Percentiles rank a stretch among this genome's conserved stretches.
phyloP scores from a whole-genome alignment of 2,329 filamentous ascomycete species.

The Aspergillus persii region DNA sequence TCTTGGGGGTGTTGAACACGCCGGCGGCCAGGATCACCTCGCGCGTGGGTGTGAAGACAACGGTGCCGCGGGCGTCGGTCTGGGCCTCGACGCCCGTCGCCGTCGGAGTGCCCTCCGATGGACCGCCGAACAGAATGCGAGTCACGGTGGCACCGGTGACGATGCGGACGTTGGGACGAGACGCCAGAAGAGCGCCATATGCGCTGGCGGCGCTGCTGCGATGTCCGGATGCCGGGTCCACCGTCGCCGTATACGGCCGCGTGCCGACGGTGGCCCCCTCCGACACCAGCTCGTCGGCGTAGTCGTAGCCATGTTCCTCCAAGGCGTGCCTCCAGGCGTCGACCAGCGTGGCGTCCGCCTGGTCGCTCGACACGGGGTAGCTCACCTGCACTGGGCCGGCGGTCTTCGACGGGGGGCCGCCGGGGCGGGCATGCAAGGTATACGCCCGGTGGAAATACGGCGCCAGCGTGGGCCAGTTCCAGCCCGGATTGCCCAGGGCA shows the following conservation, averaged over 20 bases:
- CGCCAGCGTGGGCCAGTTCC: slow-evolving; percentile 45
- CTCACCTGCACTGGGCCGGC: slow-evolving; percentile 7
- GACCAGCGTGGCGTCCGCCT: background rate
- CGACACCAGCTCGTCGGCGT: background rate
- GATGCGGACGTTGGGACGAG: background rate
- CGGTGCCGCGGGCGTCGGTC: slow-evolving; percentile 24
- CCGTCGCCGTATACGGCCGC: background rate
- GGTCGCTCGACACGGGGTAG: background rate
- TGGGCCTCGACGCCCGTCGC: slow-evolving; percentile 20
- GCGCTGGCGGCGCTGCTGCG: background rate
- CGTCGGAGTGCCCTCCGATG: background rate
- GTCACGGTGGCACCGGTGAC: background rate
- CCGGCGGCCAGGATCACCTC: slow-evolving; percentile 63
- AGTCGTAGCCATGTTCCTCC: background rate
- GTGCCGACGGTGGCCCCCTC: background rate
- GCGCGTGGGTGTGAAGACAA: slow-evolving; percentile 32
- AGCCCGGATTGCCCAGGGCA: slow-evolving; percentile 46
- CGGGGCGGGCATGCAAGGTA: slow-evolving; percentile 21
- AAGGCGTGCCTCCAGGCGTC: background rate
- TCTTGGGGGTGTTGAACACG: slow-evolving; percentile 55
- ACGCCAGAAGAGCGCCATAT: background rate
- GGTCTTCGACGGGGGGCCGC: slow-evolving; percentile 6
- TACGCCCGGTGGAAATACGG: slow-evolving; percentile 50
- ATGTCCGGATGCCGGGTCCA: background rate
- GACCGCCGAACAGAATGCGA: background rate